Evolutionary conservation across 2,329 filamentous ascomycete genomes (phyloP).

Genomic region (Botrytis tulipae): DNA sequence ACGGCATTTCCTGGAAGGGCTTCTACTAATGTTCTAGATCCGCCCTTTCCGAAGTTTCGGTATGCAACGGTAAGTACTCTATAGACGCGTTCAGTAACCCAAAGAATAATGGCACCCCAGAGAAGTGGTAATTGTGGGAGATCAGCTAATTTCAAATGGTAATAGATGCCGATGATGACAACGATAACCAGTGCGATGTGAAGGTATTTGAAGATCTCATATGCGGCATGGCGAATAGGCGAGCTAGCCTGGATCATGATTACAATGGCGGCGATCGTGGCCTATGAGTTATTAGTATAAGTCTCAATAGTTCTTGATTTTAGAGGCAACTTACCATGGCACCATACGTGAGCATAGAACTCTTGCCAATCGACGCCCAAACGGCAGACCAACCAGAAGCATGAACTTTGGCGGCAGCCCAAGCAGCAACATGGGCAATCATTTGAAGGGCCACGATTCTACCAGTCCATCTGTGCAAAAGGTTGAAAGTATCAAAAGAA

Average conservation of each 20-base stretch:
- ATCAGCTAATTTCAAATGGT: constrained; percentile 57
- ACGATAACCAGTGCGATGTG: constrained; percentile 65
- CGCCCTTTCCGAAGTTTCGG: constrained; percentile 64
- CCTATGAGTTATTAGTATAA: constrained; percentile 43
- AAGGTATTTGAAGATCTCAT: constrained; percentile 72
- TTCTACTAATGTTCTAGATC: constrained; percentile 68
- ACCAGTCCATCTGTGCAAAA: constrained; percentile 78
- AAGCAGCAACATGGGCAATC: constrained; percentile 63
- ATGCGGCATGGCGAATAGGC: constrained; percentile 72
- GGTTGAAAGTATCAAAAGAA: constrained; percentile 80
- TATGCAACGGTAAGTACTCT: constrained; percentile 61
- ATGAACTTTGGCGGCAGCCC: constrained; percentile 46
- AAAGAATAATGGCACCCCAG: constrained; percentile 62
- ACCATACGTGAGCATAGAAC: constrained; percentile 53
- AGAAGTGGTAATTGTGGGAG: constrained; percentile 58
- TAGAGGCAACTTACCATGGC: constrained; percentile 54
- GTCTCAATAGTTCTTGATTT: too few species aligned
- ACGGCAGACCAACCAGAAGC: constrained; percentile 51
- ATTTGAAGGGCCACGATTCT: constrained; percentile 71
- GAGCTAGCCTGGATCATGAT: constrained; percentile 69
- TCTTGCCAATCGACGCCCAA: constrained; percentile 39
- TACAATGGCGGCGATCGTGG: constrained; percentile 57
- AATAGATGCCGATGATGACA: constrained; percentile 63
- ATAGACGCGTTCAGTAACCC: constrained; percentile 60
- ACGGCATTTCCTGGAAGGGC: constrained; percentile 73